Base-by-base conservation (phyloP, 225 moss, liverwort and hornwort genomes). In the Takakia lepidozioides region DNA sequence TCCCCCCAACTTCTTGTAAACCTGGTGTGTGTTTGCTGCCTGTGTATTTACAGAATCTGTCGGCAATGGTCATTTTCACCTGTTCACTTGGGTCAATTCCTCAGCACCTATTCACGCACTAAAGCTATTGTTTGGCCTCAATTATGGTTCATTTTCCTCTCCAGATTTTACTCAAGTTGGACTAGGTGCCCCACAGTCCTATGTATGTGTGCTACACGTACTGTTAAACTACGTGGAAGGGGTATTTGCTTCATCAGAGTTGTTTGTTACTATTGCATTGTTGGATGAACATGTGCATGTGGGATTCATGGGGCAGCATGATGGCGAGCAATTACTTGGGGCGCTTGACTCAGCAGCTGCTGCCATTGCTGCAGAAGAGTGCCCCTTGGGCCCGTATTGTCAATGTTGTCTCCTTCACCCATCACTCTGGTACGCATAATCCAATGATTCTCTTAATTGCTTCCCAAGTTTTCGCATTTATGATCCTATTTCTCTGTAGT, bases 321-420 rank as follows among this genome's bases (percentile, higher is more conserved):
- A 83, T 70, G 46, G 68, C 82, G 36, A 85, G 47, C 70, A 98
- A 98, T 51, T 98, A 85, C 49, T 61, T 82, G 45, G 95, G 93
- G 7, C 93, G n/a, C n/a, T n/a, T 95, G 27, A 86, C 82, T 38
- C 81, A 58, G 15, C 65, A 79, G 44, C 84, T 95, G 32, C 60
- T 95, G 43, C 86, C 89, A 0, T 25, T 86, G 54, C 65, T 95
- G 14, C 74, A 63, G 29, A 59, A 60, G 28, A 59, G 67, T 25
- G 60, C 83, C 15, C 69, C 64, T 9, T 63, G 69, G 22, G 73
- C 89, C 54, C 89, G 93, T 48, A 59, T 95, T 44, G 83, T 95
- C 60, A 95, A 86, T 44, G 62, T 95, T 42, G 79, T 62, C 17
- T 95, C 93, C 29, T 95, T 95, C 58, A 87, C 93, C 17, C 93